Percentiles rank a stretch among this genome's conserved stretches.
phyloP scores from a whole-genome alignment of 495 filamentous ascomycete genomes.

The Staphylotrichum longicolle region DNA sequence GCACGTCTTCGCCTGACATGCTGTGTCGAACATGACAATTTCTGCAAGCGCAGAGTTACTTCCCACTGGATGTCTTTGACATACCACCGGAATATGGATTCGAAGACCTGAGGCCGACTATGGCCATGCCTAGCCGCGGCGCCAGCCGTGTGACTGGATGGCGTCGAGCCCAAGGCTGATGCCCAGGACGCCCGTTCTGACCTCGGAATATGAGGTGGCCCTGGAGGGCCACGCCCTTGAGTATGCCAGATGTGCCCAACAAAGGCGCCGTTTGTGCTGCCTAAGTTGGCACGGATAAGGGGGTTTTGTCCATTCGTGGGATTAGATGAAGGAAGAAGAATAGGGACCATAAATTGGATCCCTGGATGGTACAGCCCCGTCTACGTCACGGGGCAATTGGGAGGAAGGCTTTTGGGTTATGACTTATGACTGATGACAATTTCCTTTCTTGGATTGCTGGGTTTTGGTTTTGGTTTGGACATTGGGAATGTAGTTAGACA shows the following conservation, averaged over 20 bases:
- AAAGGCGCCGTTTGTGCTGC: background rate
- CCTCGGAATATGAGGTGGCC: background rate
- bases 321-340: background rate
- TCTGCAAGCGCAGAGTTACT: slow-evolving; percentile 16
- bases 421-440: slow-evolving; percentile 20
- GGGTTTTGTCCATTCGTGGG: background rate
- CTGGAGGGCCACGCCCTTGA: background rate
- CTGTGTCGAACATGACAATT: background rate
- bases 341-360: slow-evolving; percentile 15
- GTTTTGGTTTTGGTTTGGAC: slow-evolving; percentile 6
- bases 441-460: slow-evolving; percentile 2
- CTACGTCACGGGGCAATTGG: slow-evolving; percentile 18
- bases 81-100: slow-evolving; percentile 1
- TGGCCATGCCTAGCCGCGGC: background rate
- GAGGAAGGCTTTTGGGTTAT: slow-evolving; percentile 21
- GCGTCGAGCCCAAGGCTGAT: slow-evolving; percentile 7
- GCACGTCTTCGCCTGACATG: background rate
- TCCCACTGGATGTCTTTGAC: background rate
- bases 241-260: background rate
- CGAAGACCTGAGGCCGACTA: background rate
- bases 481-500: slow-evolving; percentile 12
- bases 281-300: background rate
- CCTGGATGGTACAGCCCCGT: slow-evolving; percentile 2
- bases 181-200: background rate
- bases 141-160: background rate